These are phyloP conservation scores for Mycotypha africana DNA, from an alignment of 371 early-diverging fungal genomes.

Conservation along the genomic window DNA sequence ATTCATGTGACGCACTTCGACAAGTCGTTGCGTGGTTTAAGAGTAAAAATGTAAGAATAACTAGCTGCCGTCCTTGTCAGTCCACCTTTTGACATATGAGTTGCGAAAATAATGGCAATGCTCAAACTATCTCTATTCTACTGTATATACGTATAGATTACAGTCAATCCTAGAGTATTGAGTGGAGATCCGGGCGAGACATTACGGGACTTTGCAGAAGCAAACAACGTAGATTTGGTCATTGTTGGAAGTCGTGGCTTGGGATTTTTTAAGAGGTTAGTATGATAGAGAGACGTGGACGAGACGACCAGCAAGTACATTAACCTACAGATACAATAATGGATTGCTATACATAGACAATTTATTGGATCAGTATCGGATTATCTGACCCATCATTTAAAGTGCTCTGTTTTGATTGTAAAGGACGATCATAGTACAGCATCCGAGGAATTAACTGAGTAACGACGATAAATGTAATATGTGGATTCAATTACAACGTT, in stretches of 20 bases:
- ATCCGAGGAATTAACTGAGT: too few species aligned
- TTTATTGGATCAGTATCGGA: conserved; percentile 29
- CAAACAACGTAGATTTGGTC: conserved; percentile 12
- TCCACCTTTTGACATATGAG: too few species aligned
- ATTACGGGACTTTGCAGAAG: conserved; percentile 20
- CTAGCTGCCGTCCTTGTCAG: background rate
- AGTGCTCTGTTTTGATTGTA: conserved; percentile 20
- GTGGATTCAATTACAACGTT: too few species aligned
- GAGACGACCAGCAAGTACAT: too few species aligned
- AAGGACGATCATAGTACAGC: conserved; percentile 10
- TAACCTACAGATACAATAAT: too few species aligned
- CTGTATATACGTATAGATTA: conserved; percentile 5
- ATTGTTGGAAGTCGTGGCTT: conserved; percentile 21
- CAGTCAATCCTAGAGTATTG: conserved; percentile 9
- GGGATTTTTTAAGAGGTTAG: conserved; percentile 19
- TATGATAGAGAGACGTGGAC: too few species aligned
- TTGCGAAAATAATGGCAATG: background rate
- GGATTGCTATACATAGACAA: too few species aligned
- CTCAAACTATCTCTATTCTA: background rate
- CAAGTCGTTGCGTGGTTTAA: conserved; percentile 13
- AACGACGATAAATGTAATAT: too few species aligned
- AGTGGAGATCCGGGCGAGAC: conserved; percentile 26
- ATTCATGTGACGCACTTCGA: conserved; percentile 13
- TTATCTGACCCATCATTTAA: conserved; percentile 18
- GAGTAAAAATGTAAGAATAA: conserved; percentile 20